These are phyloP conservation scores for Osmozyma mogii DNA, from an alignment of 805 yeast genomes.

Conservation along the genomic window DNA sequence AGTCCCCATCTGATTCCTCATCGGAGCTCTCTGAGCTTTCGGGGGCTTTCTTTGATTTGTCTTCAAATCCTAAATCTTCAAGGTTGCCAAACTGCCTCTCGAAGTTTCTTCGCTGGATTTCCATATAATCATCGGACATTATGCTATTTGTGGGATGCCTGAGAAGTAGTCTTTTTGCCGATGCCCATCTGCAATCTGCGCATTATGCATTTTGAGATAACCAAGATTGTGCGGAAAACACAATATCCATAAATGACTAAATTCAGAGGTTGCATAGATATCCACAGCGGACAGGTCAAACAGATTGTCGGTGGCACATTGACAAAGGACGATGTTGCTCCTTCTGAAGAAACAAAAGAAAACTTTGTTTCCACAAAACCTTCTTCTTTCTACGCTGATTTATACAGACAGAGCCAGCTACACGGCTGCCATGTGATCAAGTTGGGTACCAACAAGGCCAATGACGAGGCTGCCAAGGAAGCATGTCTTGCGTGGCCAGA, in stretches of 20 bases:
- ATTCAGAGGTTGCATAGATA: conserved; percentile 91
- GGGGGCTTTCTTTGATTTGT: conserved; percentile 11
- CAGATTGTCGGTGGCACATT: conserved; percentile 96
- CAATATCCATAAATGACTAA: conserved; percentile 83
- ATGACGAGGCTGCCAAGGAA: conserved; percentile 73
- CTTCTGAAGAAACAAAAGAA: conserved; percentile 21
- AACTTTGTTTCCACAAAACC: conserved; percentile 76
- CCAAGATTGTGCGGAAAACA: background rate
- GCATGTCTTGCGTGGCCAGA: conserved; percentile 74
- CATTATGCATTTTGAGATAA: too few relatives aligned
- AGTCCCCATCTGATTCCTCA: conserved; percentile 3
- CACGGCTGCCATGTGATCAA: conserved; percentile 89
- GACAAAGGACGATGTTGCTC: conserved; percentile 41
- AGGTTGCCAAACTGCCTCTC: conserved; percentile 59
- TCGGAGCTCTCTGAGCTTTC: conserved; percentile 2
- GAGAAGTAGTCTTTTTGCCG: too few relatives aligned
- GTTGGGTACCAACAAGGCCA: conserved; percentile 66
- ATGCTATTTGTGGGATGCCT: too few relatives aligned
- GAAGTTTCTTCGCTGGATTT: conserved; percentile 48
- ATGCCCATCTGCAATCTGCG: too few relatives aligned
- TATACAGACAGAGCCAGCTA: conserved; percentile 55
- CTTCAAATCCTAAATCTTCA: conserved; percentile 46
- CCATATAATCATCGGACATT: conserved; percentile 34
- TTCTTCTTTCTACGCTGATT: conserved; percentile 63
- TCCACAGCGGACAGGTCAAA: conserved; percentile 91